These are phyloP conservation scores for Scheffersomyces illinoinensis DNA, from an alignment of 1,139 yeast genomes.

Conservation along the genomic window DNA sequence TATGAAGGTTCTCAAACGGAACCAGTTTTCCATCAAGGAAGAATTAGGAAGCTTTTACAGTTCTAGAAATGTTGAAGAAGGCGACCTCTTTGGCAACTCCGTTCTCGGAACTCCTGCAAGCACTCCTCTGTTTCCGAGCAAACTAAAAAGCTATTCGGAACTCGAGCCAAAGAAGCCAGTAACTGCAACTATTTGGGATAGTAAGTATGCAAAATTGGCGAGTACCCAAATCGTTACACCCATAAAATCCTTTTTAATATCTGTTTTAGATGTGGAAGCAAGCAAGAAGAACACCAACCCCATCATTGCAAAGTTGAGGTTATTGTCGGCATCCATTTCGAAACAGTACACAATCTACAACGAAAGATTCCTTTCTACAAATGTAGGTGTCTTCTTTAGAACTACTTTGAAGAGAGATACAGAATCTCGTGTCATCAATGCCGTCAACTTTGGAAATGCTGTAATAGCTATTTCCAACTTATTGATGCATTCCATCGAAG, in stretches of 20 bases:
- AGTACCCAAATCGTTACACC: slow-evolving; percentile 14
- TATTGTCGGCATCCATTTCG: background rate
- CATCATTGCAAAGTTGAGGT: background rate
- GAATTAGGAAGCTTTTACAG: slow-evolving; percentile 9
- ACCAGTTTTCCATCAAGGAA: slow-evolving; percentile 15
- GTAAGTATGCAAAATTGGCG: slow-evolving; percentile 9
- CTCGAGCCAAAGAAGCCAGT: slow-evolving; percentile 3
- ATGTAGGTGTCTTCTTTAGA: slow-evolving; percentile 49
- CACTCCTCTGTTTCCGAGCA: background rate
- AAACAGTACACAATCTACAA: slow-evolving; percentile 4
- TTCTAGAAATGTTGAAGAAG: slow-evolving; percentile 10
- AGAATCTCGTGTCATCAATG: slow-evolving; percentile 57
- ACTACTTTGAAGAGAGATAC: slow-evolving; percentile 55
- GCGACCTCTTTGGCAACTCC: slow-evolving; percentile 37
- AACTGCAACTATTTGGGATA: background rate
- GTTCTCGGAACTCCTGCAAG: slow-evolving; percentile 5
- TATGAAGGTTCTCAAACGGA: slow-evolving; percentile 27
- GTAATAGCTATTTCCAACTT: slow-evolving; percentile 61
- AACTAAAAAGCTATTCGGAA: slow-evolving; percentile 1
- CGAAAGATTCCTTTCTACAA: slow-evolving; percentile 15
- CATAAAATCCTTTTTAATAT: slow-evolving; percentile 9
- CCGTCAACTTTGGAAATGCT: slow-evolving; percentile 62
- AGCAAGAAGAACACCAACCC: background rate
- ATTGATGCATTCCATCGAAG: slow-evolving; percentile 60
- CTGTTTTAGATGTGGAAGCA: background rate